A percentile compares a stretch with the other conserved stretches of the same genome.
Evolutionary conservation across 2,329 filamentous ascomycete genomes (phyloP).

Genomic region (Botryosphaeria dothidea): DNA sequence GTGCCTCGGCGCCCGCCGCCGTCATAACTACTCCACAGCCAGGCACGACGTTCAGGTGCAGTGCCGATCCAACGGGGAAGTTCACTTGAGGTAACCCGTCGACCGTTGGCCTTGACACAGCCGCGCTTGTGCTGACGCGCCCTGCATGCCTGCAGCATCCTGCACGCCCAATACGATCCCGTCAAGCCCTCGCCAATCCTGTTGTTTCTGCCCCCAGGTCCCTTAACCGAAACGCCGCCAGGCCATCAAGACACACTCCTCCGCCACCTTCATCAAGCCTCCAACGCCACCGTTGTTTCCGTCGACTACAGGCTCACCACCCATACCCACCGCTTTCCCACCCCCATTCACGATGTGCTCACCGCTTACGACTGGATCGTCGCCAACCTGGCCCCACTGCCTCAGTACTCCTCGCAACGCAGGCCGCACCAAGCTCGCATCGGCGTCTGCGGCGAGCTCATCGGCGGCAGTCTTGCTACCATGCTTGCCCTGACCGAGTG

Average conservation of each 20-base stretch:
- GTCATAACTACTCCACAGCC: slow-evolving; percentile 26
- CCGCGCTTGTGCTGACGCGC: slow-evolving; percentile 9
- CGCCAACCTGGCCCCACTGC: slow-evolving; percentile 35
- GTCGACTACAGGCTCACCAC: slow-evolving; percentile 48
- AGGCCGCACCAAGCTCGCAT: slow-evolving; percentile 16
- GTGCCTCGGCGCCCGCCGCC: neutral
- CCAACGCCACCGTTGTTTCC: slow-evolving; percentile 43
- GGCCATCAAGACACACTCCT: slow-evolving; percentile 34
- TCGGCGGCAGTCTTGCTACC: slow-evolving; percentile 50
- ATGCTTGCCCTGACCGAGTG: slow-evolving; percentile 55
- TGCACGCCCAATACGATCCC: neutral
- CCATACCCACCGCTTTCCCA: slow-evolving; percentile 41
- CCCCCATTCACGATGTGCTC: slow-evolving; percentile 49
- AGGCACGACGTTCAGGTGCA: slow-evolving; percentile 35
- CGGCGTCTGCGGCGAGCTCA: slow-evolving; percentile 42
- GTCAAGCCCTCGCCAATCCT: slow-evolving; percentile 31
- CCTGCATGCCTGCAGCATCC: slow-evolving; percentile 9
- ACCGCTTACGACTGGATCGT: slow-evolving; percentile 50
- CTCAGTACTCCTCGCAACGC: neutral
- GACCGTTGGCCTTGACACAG: neutral
- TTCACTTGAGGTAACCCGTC: slow-evolving; percentile 41
- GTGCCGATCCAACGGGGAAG: slow-evolving; percentile 45
- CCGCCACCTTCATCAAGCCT: slow-evolving; percentile 35
- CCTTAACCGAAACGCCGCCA: slow-evolving; percentile 25
- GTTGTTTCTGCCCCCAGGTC: slow-evolving; percentile 48